Base-by-base conservation (phyloP, 225 moss, liverwort and hornwort species). In the Pseudoscleropodium purum region DNA sequence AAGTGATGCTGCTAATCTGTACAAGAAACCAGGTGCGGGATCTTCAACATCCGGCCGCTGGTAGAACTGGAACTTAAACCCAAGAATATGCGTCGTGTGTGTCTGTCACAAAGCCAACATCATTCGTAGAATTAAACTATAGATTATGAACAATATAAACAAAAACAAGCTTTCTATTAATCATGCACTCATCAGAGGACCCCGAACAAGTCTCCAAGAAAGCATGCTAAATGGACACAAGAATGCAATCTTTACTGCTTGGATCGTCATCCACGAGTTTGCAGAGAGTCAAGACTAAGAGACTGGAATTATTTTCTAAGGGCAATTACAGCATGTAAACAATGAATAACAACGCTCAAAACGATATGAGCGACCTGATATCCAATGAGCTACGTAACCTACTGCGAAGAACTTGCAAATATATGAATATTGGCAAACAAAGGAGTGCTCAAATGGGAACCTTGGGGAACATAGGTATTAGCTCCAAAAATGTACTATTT, bases 41-140 rank as follows among this genome's bases (percentile, higher is more conserved):
- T 95, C 97, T 92, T 97, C 99, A 88, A 97, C 95, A 89, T 99
- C 99, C 57, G 91, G 90, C 70, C 97, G 95, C 90, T 99, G 97
- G 92, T 99, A 97, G 91, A 93, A 97, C 86, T 99, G 99, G 91
- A 99, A 99, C 94, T 99, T 99, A 91, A 99, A 99, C 87, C 99
- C 99, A 94, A 99, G 99, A 94, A 99, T 97, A 84, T 99, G 99
- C 80, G 97, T 95, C 61, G 95, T 97, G 79, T 99, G 99, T 60
- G 99, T 96, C 99, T 99, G 95, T 91, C 89, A 86, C 87, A 90
- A 69, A 74, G 86, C 72, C 83, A 89, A 90, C 85, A 88, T n/a
- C 84, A 84, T 88, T 75, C 43, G 56, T 39, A 68, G 39, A 75
- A 84, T 75, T 83, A 31, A 74, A 60, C 31, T 47, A 83, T 36